phyloP scores from a whole-genome alignment of 768 basidiomycete species.

The Mycena latifolia region DNA sequence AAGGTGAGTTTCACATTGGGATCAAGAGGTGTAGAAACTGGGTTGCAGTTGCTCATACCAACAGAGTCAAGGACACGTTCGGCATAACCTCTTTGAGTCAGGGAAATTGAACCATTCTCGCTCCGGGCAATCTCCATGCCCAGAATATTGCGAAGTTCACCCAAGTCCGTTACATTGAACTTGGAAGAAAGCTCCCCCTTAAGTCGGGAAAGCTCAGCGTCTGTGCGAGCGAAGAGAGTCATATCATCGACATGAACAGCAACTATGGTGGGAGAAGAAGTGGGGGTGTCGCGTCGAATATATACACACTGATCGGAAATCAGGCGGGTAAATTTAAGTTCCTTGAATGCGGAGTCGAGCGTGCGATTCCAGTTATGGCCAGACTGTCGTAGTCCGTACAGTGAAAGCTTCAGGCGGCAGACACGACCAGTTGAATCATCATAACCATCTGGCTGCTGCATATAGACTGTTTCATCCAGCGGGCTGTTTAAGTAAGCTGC shows the following conservation, averaged over 20 bases:
- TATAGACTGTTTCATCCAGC: conserved; percentile 48
- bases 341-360: conserved; percentile 31
- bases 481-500: conserved; percentile 12
- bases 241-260: conserved; percentile 37
- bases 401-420: conserved; percentile 38
- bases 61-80: conserved; percentile 26
- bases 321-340: conserved; percentile 32
- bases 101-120: conserved; percentile 14
- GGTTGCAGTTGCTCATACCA: conserved; percentile 31
- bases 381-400: conserved; percentile 51
- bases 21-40: conserved; percentile 36
- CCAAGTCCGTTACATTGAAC: conserved; percentile 34
- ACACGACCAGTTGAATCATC: conserved; percentile 41
- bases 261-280: conserved; percentile 15
- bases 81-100: conserved; percentile 37
- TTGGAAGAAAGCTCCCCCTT: conserved; percentile 33
- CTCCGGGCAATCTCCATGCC: conserved; percentile 40
- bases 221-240: conserved; percentile 31
- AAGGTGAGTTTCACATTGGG: conserved; percentile 30
- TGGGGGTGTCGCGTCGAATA: conserved; percentile 18
- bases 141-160: conserved; percentile 34
- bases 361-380: conserved; percentile 44
- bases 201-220: background rate
- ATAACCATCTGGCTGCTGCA: conserved; percentile 52
- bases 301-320: conserved; percentile 37